Base-by-base conservation (phyloP, 2,329 filamentous ascomycete genomes). In the Claviceps africana region DNA sequence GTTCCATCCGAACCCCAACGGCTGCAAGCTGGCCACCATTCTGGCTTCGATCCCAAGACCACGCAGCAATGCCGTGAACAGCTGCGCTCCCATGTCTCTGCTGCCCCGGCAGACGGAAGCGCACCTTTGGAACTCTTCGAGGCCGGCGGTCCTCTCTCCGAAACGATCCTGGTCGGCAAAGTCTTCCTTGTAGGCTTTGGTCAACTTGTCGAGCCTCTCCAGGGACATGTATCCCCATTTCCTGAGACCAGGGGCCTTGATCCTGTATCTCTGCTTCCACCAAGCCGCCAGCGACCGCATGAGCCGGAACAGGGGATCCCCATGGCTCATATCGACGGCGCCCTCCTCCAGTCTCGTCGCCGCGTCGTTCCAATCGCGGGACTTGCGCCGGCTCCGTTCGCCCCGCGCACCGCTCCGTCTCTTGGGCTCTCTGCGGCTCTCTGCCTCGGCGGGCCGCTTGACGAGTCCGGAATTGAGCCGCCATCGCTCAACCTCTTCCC, bases 201-300 rank as follows among this genome's bases (percentile, higher is more conserved):
- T 80, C 54, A 93, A 74, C n/a, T 82, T 78, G 58, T 88, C 83
- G 2, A 95, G 70, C 25, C 81, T 76, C 59, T 84, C 75, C n/a
- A 88, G 76, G 0, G 85, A 76, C 71, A 91, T 85, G 64, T 97
- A 97, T 0, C 93, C 93, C 63, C 80, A 77, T 69, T 97, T 98
- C n/a, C 90, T 78, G 22, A 97, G 62, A 0, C 87, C 88, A 0
- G 90, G 88, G 0, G 83, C 78, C 0, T 82, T 88, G 44, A 93
- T 75, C 1, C 73, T 78, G 65, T 95, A 98, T 35, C 83, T 77
- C 60, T 89, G 85, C 64, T 83, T 89, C 93, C 93, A 98, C 74
- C 88, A 96, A 1, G 82, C 78, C 10, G 83, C 75, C n/a, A 98
- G 69, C 3, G 81, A 74, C 60, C 85, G 85, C 61, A 97, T 73